Conservation (phyloP, 2,329 filamentous ascomycete genomes). For the Apiospora pterosperma region DNA sequence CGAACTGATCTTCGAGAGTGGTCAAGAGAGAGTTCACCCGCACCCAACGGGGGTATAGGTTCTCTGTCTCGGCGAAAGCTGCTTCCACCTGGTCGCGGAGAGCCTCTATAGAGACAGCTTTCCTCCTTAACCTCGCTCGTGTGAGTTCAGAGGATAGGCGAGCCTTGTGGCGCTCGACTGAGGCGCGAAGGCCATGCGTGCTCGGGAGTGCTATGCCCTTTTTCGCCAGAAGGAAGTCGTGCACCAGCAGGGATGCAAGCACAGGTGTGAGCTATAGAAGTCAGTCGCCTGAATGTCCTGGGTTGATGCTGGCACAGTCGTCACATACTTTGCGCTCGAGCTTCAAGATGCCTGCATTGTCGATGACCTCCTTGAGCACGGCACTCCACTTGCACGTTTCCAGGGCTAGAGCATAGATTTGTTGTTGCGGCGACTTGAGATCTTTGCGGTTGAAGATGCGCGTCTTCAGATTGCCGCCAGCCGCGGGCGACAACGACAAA, state of each 20-base stretch:
- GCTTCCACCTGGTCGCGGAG: constrained; percentile 58
- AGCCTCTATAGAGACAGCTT: constrained; percentile 63
- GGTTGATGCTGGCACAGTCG: not conserved
- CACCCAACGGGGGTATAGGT: constrained; percentile 81
- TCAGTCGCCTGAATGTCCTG: not conserved
- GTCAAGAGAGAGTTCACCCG: constrained; percentile 79
- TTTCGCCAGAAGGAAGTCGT: constrained; percentile 82
- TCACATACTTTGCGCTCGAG: constrained; percentile 74
- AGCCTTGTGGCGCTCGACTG: constrained; percentile 77
- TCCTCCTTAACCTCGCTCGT: constrained; percentile 70
- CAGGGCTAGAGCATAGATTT: constrained; percentile 82
- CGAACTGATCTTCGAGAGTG: constrained; percentile 67
- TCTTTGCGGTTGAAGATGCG: constrained; percentile 73
- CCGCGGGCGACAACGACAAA: constrained; percentile 58
- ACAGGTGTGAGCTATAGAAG: constrained; percentile 68
- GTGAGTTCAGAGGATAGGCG: constrained; percentile 80
- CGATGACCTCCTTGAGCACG: constrained; percentile 85
- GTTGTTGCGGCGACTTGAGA: constrained; percentile 73
- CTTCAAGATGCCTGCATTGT: constrained; percentile 71
- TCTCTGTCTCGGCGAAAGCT: constrained; percentile 44
- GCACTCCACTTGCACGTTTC: constrained; percentile 90
- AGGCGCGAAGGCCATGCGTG: constrained; percentile 71
- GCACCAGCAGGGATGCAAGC: constrained; percentile 76
- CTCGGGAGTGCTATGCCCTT: constrained; percentile 77
- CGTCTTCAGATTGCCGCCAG: constrained; percentile 82